A percentile compares a stretch with the other conserved stretches of the same genome.
Evolutionary conservation across 768 basidiomycete species (phyloP).

Genomic region (Boletus tylopilopsis): DNA sequence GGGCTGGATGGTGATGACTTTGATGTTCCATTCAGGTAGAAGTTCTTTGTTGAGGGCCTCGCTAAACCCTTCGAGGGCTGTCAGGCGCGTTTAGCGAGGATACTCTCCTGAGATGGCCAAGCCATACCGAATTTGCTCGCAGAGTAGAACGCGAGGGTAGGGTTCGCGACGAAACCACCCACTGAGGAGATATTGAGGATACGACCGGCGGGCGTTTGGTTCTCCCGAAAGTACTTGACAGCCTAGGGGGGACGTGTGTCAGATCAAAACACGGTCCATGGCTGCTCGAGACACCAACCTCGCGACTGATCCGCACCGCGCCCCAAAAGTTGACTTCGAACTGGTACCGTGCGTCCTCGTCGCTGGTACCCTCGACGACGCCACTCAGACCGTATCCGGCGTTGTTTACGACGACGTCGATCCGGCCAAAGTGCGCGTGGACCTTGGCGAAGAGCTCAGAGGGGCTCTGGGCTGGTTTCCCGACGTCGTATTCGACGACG

Average conservation of each 20-base stretch:
- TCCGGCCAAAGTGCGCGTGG: conserved; percentile 25
- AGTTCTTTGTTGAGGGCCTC: conserved; percentile 24
- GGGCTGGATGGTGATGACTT: conserved; percentile 19
- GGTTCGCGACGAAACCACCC: conserved; percentile 14
- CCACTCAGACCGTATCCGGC: conserved; percentile 23
- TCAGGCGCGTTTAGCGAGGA: neutral
- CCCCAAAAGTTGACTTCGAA: conserved; percentile 36
- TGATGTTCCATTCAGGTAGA: conserved; percentile 26
- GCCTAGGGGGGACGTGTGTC: conserved; percentile 6
- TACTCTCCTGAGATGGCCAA: neutral
- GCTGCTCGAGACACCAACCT: conserved; percentile 7
- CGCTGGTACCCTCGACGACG: conserved; percentile 26
- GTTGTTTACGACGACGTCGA: conserved; percentile 35
- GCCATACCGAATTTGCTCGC: conserved; percentile 24
- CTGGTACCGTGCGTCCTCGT: conserved; percentile 24
- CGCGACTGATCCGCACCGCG: conserved; percentile 18
- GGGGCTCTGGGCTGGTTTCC: conserved; percentile 14
- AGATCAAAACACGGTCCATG: conserved; percentile 1
- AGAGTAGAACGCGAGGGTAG: conserved; percentile 18
- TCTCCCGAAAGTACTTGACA: conserved; percentile 31
- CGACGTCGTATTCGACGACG: conserved; percentile 31
- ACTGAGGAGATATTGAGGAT: conserved; percentile 22
- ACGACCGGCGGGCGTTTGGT: conserved; percentile 21
- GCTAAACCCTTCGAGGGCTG: conserved; percentile 27
- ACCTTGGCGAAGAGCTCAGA: conserved; percentile 20